phyloP scores from a whole-genome alignment of 106 monocot genomes.

The Xerophyta viscosa region DNA sequence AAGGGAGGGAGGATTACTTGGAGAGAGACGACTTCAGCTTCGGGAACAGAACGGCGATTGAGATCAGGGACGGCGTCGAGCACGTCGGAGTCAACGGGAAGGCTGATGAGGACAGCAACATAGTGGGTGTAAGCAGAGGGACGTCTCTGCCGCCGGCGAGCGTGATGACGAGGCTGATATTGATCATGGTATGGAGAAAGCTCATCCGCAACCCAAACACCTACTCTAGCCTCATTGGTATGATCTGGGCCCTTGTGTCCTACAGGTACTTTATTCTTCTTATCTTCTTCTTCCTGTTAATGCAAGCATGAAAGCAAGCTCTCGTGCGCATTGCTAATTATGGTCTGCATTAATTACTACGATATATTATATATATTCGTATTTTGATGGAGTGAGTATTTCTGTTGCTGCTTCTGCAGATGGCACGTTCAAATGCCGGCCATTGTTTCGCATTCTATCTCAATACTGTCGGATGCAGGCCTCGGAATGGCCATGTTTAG shows the following conservation, averaged over 20 bases:
- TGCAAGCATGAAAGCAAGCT: neutral
- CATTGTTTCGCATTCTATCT: slow-evolving; percentile 67
- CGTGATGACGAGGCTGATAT: slow-evolving; percentile 90
- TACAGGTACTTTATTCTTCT: slow-evolving; percentile 37
- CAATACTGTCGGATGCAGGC: slow-evolving; percentile 93
- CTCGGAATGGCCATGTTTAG: slow-evolving; percentile 99
- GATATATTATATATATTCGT: too few relatives aligned
- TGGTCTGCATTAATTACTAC: neutral
- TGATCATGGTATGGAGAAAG: slow-evolving; percentile 98
- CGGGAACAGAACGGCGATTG: slow-evolving; percentile 30
- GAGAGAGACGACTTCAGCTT: slow-evolving; percentile 76
- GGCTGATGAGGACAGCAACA: slow-evolving; percentile 6
- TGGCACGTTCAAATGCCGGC: slow-evolving; percentile 90
- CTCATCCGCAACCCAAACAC: slow-evolving; percentile 95
- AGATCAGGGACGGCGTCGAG: slow-evolving; percentile 8
- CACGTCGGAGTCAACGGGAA: slow-evolving; percentile 25
- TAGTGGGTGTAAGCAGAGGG: slow-evolving; percentile 3
- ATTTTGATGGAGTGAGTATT: neutral
- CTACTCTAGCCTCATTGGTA: slow-evolving; percentile 86
- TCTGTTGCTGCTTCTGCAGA: slow-evolving; percentile 31
- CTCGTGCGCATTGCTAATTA: neutral
- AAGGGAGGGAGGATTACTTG: slow-evolving; percentile 30
- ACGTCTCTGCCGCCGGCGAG: slow-evolving; percentile 77
- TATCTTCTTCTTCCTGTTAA: neutral
- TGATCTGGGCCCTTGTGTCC: slow-evolving; percentile 76